Conservation (phyloP, 2,329 filamentous ascomycete genomes). For the Fusarium dlaminii region DNA sequence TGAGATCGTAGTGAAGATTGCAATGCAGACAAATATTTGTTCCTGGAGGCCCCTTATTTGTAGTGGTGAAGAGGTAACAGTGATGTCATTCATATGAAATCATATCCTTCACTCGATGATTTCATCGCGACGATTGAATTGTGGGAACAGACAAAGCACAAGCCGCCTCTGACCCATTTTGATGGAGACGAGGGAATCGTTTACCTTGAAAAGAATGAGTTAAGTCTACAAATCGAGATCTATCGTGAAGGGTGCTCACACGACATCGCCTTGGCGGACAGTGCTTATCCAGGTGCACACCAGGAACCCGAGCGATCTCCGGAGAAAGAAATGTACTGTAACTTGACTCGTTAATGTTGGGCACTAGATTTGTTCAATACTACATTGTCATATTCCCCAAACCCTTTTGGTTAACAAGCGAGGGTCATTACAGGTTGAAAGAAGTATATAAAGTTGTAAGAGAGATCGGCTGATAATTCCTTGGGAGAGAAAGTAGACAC, state of each 20-base stretch:
- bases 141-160: slow-evolving; percentile 22
- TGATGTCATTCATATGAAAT: slow-evolving; percentile 43
- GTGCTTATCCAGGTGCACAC: neutral
- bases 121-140: slow-evolving; percentile 35
- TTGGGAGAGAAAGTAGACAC: neutral
- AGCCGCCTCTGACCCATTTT: neutral
- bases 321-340: neutral
- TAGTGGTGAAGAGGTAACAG: slow-evolving; percentile 4
- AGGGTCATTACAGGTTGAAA: fast-evolving
- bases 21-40: neutral
- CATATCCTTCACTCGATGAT: slow-evolving; percentile 37
- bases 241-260: neutral
- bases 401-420: fast-evolving
- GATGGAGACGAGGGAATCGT: neutral
- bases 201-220: neutral
- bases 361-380: neutral
- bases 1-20: neutral
- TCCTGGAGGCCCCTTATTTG: slow-evolving; percentile 12
- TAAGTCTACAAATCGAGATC: slow-evolving; percentile 20
- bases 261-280: slow-evolving; percentile 7
- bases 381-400: neutral
- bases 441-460: neutral
- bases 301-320: neutral
- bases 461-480: neutral
- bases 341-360: neutral